Conservation (phyloP, 192 early-diverging fungal species). For the Rhizophagus sp. region DNA sequence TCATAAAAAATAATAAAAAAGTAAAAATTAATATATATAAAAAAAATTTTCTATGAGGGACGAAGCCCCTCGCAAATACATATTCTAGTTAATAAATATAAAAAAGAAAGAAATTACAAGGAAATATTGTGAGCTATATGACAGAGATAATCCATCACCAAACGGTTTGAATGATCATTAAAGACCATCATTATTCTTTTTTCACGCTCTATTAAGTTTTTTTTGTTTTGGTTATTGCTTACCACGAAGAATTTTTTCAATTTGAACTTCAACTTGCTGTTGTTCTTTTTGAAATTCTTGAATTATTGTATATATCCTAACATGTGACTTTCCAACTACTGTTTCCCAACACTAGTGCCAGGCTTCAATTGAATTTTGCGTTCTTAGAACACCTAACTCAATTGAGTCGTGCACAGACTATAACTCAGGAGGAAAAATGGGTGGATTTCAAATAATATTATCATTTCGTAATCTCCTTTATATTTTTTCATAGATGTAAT, state of each 20-base stretch:
- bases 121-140: too few relatives aligned
- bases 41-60: too few relatives aligned
- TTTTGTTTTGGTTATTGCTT: not conserved
- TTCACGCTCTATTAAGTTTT: not conserved
- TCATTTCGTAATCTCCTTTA: not conserved
- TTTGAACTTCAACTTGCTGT: not conserved
- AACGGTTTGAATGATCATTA: not conserved
- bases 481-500: not conserved
- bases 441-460: not conserved
- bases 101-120: too few relatives aligned
- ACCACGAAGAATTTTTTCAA: not conserved
- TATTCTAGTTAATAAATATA: too few relatives aligned
- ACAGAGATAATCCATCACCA: too few relatives aligned
- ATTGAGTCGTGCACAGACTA: too few relatives aligned
- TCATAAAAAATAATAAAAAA: too few relatives aligned
- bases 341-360: not conserved
- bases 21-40: too few relatives aligned
- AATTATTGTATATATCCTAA: too few relatives aligned
- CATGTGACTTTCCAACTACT: not conserved
- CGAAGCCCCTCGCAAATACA: too few relatives aligned
- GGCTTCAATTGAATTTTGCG: conserved; percentile 11
- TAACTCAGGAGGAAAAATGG: too few relatives aligned
- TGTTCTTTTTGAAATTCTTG: not conserved
- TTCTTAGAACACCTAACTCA: not conserved
- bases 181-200: not conserved